Conservation (phyloP, 2,329 filamentous ascomycete genomes). For the Trichoderma sp. region DNA sequence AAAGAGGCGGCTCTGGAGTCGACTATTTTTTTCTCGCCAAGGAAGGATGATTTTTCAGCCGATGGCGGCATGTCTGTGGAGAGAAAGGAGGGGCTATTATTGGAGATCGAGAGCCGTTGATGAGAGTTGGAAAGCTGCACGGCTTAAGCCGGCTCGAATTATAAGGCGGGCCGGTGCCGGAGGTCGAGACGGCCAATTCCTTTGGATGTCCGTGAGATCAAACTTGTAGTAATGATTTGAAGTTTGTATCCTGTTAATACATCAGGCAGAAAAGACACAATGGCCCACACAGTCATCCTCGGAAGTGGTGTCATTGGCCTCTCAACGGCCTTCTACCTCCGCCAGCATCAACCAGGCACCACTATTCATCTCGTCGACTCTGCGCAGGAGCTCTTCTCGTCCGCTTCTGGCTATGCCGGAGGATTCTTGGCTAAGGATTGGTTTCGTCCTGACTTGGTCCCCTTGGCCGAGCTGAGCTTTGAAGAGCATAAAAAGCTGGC, state of each 20-base stretch:
- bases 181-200: background rate
- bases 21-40: background rate
- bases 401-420: constrained; percentile 72
- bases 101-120: constrained; percentile 4
- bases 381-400: constrained; percentile 63
- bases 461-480: constrained; percentile 68
- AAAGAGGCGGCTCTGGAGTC: background rate
- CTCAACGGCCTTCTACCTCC: constrained; percentile 73
- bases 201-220: too few species aligned
- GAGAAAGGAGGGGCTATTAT: constrained; percentile 6
- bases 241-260: background rate
- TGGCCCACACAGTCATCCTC: constrained; percentile 63
- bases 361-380: constrained; percentile 52
- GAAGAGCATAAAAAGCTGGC: constrained; percentile 67
- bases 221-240: background rate
- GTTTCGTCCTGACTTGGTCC: constrained; percentile 60
- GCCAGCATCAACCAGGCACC: constrained; percentile 46
- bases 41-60: constrained; percentile 4
- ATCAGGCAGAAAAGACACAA: constrained; percentile 26
- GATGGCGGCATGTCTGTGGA: constrained; percentile 13
- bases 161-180: constrained; percentile 10
- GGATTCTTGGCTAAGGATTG: constrained; percentile 76
- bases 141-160: background rate
- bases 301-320: constrained; percentile 71
- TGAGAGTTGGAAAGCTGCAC: background rate